Percentiles rank a stretch among this genome's conserved stretches.
phyloP scores from a whole-genome alignment of 805 yeast genomes.

The Monosporozyma solicola region DNA sequence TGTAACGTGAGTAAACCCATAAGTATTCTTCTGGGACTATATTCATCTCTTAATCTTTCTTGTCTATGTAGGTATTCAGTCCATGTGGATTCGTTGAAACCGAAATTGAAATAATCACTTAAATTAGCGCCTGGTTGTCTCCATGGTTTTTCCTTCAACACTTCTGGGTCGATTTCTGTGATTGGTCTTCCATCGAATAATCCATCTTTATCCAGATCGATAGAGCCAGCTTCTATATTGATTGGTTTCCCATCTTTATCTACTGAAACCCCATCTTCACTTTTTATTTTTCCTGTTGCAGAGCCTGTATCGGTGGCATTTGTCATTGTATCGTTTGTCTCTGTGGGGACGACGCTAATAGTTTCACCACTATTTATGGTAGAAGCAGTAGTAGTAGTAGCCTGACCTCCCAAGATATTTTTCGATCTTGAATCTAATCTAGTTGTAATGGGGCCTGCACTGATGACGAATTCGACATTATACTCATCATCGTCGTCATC shows the following conservation, averaged over 20 bases:
- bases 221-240: conserved; percentile 11
- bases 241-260: conserved; percentile 1
- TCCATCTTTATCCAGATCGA: conserved; percentile 30
- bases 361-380: background rate
- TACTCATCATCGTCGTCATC: conserved; percentile 18
- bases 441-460: conserved; percentile 30
- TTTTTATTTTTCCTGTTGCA: conserved; percentile 3
- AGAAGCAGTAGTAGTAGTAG: conserved; percentile 8
- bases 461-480: conserved; percentile 79
- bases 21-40: conserved; percentile 73
- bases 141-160: conserved; percentile 94
- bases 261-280: background rate
- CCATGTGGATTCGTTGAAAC: conserved; percentile 96
- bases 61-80: conserved; percentile 83
- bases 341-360: conserved; percentile 13
- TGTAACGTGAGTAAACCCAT: conserved; percentile 36
- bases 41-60: conserved; percentile 69
- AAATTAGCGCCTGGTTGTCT: conserved; percentile 93
- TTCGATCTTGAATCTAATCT: conserved; percentile 18
- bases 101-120: conserved; percentile 91
- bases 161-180: conserved; percentile 70
- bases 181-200: conserved; percentile 67
- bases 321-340: conserved; percentile 4
- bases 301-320: conserved; percentile 7
- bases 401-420: conserved; percentile 7